Evolutionary conservation across 352 stramenopile species (phyloP), one percentile per base, ranked within the genome.

Genomic region (Phytopythium chamaehyphon): DNA sequence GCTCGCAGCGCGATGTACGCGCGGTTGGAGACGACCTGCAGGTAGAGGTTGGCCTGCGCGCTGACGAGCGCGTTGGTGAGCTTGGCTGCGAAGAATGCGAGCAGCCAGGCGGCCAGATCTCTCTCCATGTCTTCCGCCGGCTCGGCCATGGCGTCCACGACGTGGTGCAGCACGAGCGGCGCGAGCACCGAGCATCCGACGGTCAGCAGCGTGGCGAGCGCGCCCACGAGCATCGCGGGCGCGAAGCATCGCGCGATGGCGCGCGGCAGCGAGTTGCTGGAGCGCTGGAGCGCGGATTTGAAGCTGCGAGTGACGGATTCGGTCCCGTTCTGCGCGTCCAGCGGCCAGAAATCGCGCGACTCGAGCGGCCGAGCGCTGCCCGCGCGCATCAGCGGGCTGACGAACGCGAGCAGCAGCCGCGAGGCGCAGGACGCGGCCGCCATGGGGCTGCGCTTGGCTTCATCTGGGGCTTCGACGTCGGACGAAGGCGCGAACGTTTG

Each of bases 291-390:
- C 11, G 68, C 45, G 23, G 0, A 18, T 35, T 64, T 51, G 59
- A 69, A 81, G 22, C 51, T 51, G 31, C 49, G 26, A 16, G 69
- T 76, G 2, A 62, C 64, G 1, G 23, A 21, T 1, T 43, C 47
- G 23, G 64, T 61, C 4, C 47, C 35, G 51, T 75, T 72, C n/a
- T 66, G 55, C 12, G 44, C 53, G 9, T 66, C 51, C 22, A 71
- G 67, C 14, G 73, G 59, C 66, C 69, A 80, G 48, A 88, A 19
- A 47, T 85, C 73, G 6, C 64, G 40, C 9, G 58, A 26, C 16
- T 73, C n/a, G 23, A 88, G 61, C 57, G 77, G 69, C 1, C 67
- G 69, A 35, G 37, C 15, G 45, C 85, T 83, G 54, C 76, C 73
- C 4, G 57, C 6, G 16, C 36, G 26, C 56, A 87, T 71, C 37